Conservation (phyloP, 2,329 filamentous ascomycete species). For the Ceratocystis huliohia region DNA sequence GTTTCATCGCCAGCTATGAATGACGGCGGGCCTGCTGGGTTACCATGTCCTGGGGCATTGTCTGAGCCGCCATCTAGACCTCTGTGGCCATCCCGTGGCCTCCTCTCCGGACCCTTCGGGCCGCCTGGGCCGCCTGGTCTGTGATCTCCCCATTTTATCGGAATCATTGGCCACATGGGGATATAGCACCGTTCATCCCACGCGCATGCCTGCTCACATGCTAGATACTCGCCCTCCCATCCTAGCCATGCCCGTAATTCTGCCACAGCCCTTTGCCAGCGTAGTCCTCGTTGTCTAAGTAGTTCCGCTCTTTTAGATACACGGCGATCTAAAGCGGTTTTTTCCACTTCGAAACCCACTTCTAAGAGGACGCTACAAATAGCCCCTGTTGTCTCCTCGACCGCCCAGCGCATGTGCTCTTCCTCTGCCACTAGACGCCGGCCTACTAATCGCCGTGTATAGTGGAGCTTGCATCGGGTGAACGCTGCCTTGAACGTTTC, state of each 20-base stretch:
- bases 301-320: neutral
- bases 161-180: conserved; percentile 38
- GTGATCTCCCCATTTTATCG: conserved; percentile 6
- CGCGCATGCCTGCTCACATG: conserved; percentile 32
- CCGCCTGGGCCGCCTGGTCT: neutral
- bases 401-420: conserved; percentile 29
- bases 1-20: conserved; percentile 17
- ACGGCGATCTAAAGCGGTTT: conserved; percentile 28
- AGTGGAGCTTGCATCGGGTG: conserved; percentile 32
- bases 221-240: conserved; percentile 36
- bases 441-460: conserved; percentile 29
- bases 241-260: conserved; percentile 39
- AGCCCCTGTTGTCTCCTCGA: conserved; percentile 31
- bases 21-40: neutral
- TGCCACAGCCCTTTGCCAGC: conserved; percentile 29
- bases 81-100: neutral
- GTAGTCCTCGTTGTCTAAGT: neutral
- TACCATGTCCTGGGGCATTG: neutral
- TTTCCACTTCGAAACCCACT: conserved; percentile 34
- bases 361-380: conserved; percentile 33
- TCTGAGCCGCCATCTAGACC: conserved; percentile 8
- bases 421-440: conserved; percentile 29
- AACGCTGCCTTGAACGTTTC: conserved; percentile 30
- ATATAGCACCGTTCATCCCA: conserved; percentile 37
- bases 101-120: neutral